Evolutionary conservation across 73 alveolate species (phyloP).

Genomic region (Uronychia binucleata): DNA sequence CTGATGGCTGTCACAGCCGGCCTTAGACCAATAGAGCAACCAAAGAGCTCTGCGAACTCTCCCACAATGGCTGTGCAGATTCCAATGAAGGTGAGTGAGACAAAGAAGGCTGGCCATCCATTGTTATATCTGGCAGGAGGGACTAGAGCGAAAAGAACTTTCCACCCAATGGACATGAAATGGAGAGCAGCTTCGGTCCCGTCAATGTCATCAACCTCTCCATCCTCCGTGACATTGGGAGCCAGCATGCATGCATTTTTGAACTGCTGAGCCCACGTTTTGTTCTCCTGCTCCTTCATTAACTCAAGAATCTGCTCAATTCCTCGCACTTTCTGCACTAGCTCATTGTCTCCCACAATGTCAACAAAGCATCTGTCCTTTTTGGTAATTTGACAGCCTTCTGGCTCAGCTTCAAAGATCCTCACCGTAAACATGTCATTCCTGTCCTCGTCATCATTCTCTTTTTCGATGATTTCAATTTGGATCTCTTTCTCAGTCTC

Average conservation of each 20-base stretch:
- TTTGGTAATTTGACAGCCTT: conserved; percentile 54
- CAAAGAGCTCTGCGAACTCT: conserved; percentile 63
- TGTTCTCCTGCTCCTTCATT: conserved; percentile 19
- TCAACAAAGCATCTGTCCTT: conserved; percentile 55
- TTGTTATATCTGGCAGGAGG: conserved; percentile 57
- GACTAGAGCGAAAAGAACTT: conserved; percentile 33
- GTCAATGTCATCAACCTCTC: conserved; percentile 29
- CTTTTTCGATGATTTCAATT: conserved; percentile 30
- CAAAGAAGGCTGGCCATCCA: conserved; percentile 74
- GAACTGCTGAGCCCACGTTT: conserved; percentile 35
- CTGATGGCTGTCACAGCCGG: conserved; percentile 35
- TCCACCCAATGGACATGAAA: conserved; percentile 56
- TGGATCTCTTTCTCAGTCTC: conserved; percentile 35
- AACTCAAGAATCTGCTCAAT: conserved; percentile 34
- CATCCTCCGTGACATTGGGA: conserved; percentile 24
- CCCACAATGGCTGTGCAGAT: conserved; percentile 56
- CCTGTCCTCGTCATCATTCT: conserved; percentile 20
- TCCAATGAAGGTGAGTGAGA: conserved; percentile 59
- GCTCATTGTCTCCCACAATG: conserved; percentile 44
- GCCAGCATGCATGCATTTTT: conserved; percentile 47
- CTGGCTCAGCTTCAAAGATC: conserved; percentile 58
- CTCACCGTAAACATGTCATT: conserved; percentile 37
- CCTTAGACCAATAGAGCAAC: not conserved
- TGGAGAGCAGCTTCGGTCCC: conserved; percentile 52
- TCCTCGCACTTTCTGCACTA: conserved; percentile 25